Conservation (phyloP, 2,329 filamentous ascomycete genomes). For the Aspergillus brunneoviolaceus region DNA sequence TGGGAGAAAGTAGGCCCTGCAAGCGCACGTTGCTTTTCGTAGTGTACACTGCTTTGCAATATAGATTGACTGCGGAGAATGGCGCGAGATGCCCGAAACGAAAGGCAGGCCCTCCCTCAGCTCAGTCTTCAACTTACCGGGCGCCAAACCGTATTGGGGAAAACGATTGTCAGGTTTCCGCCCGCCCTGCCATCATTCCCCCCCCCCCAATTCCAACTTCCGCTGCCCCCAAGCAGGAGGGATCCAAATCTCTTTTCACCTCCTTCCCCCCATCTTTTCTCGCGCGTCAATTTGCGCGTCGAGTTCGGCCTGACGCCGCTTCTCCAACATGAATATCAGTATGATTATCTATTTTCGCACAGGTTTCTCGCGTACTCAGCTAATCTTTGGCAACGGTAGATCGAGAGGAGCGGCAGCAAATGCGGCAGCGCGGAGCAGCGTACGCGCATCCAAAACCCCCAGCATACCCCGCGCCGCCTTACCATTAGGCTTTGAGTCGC, state of each 20-base stretch:
- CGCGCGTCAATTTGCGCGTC: conserved; percentile 31
- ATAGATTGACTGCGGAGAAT: conserved; percentile 11
- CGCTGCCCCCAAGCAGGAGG: background rate
- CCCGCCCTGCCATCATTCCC: conserved; percentile 8
- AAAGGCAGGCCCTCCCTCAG: background rate
- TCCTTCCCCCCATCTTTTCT: background rate
- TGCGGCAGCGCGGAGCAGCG: conserved; percentile 59
- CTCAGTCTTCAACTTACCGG: background rate
- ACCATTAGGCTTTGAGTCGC: conserved; percentile 22
- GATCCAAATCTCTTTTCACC: background rate
- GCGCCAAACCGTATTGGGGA: conserved; percentile 25
- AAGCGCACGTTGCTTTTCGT: background rate
- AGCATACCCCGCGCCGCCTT: conserved; percentile 8
- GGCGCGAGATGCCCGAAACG: conserved; percentile 7
- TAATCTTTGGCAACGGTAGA: conserved; percentile 32
- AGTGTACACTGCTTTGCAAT: background rate
- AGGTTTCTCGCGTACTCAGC: background rate
- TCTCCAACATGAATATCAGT: conserved; percentile 42
- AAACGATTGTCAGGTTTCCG: background rate
- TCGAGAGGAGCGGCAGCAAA: conserved; percentile 55
- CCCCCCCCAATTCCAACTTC: background rate
- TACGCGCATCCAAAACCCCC: conserved; percentile 33
- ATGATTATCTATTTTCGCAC: conserved; percentile 15
- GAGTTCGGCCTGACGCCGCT: conserved; percentile 30
- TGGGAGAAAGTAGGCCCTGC: background rate